phyloP scores from a whole-genome alignment of 768 basidiomycete genomes.

The Pulveroboletus sp. region DNA sequence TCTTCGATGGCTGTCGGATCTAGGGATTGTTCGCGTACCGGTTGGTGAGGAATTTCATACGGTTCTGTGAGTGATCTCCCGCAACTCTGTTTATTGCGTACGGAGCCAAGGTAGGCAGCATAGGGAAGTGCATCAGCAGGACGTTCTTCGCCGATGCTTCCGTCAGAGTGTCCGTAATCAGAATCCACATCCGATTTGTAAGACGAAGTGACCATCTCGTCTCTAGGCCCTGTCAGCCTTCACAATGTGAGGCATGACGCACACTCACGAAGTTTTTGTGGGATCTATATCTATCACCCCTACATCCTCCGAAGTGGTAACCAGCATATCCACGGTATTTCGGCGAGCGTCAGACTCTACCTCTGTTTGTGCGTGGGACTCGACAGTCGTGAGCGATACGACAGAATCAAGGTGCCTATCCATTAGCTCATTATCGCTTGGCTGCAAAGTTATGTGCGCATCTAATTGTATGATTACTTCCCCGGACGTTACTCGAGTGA shows the following conservation, averaged over 20 bases:
- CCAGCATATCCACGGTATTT: neutral
- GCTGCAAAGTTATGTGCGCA: neutral
- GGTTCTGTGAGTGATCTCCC: neutral
- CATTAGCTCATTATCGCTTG: neutral
- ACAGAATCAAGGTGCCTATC: neutral
- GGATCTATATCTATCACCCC: neutral
- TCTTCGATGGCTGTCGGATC: neutral
- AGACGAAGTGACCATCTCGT: neutral
- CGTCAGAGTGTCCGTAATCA: neutral
- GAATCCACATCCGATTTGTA: neutral
- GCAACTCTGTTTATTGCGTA: neutral
- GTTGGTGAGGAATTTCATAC: neutral
- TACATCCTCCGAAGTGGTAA: neutral
- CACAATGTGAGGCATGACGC: neutral
- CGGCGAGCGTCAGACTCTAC: neutral
- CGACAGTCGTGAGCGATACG: neutral
- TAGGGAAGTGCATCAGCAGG: neutral
- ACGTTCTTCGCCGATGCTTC: neutral
- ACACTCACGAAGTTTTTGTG: constrained; percentile 1
- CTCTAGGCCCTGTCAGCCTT: constrained; percentile 4
- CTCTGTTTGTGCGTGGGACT: neutral
- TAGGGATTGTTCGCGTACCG: neutral
- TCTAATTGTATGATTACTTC: neutral
- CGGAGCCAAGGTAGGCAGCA: neutral
- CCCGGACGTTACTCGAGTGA: neutral